phyloP scores from a whole-genome alignment of 73 alveolate genomes.

The Tetrahymena borealis region DNA sequence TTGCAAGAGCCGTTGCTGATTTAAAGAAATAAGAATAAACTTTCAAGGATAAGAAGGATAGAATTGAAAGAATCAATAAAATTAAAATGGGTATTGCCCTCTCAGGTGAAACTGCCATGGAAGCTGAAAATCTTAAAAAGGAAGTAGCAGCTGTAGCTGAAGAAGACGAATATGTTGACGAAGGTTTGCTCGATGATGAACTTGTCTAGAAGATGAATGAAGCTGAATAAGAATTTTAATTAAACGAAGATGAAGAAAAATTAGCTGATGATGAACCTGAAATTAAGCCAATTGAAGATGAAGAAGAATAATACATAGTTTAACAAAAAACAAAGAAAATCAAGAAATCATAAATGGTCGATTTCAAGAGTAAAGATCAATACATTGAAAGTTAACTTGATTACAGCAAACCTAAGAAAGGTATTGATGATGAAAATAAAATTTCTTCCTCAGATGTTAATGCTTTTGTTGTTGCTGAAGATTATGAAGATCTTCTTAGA shows the following conservation, averaged over 20 bases:
- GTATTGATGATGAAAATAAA: conserved; percentile 50
- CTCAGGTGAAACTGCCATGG: background rate
- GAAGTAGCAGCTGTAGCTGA: background rate
- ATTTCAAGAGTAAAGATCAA: conserved; percentile 17
- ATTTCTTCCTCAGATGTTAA: conserved; percentile 22
- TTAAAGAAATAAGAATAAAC: background rate
- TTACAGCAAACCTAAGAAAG: conserved; percentile 46
- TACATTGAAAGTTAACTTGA: conserved; percentile 19
- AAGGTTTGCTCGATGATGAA: background rate
- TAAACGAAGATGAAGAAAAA: conserved; percentile 21
- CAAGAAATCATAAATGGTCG: conserved; percentile 16
- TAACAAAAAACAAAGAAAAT: conserved; percentile 34
- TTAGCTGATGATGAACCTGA: conserved; percentile 5
- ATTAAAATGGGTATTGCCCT: conserved; percentile 2
- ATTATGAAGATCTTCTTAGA: conserved; percentile 41
- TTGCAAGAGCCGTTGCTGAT: background rate
- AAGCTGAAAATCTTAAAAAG: background rate
- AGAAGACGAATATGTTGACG: background rate
- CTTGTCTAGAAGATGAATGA: background rate
- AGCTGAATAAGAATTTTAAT: background rate
- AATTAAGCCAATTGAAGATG: conserved; percentile 5
- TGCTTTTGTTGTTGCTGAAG: conserved; percentile 52
- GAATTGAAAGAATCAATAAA: conserved; percentile 7
- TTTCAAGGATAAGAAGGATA: background rate
- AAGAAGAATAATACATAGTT: background rate